Evolutionary conservation across 257 asterid species (phyloP).

Genomic region (Coffea eugenioides): DNA sequence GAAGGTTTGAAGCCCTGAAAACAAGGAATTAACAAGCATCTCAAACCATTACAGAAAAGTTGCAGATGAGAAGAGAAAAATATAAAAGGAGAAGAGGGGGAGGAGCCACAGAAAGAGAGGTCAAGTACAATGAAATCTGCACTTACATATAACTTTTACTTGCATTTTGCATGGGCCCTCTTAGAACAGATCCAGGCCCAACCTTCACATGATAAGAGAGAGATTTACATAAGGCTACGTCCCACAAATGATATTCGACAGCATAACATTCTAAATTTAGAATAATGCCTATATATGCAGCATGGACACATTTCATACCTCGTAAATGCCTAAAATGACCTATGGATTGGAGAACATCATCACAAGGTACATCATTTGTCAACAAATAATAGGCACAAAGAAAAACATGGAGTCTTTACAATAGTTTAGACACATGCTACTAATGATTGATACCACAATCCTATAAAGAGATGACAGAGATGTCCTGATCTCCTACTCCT

Average conservation of each 20-base stretch:
- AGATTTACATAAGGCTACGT: background rate
- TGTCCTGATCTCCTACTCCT: background rate
- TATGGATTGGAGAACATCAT: background rate
- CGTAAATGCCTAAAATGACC: background rate
- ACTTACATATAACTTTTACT: slow-evolving; percentile 56
- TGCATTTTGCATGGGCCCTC: slow-evolving; percentile 67
- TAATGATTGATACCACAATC: background rate
- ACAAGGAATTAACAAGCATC: slow-evolving; percentile 8
- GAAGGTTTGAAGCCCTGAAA: slow-evolving; percentile 53
- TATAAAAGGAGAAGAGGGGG: background rate
- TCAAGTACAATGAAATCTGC: slow-evolving; percentile 6
- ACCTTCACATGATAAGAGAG: slow-evolving; percentile 47
- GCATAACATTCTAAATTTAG: background rate
- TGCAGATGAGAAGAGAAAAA: slow-evolving; percentile 1
- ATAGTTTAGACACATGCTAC: background rate
- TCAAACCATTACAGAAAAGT: background rate
- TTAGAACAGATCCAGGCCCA: slow-evolving; percentile 80
- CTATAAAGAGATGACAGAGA: background rate
- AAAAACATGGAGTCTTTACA: background rate
- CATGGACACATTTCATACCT: background rate
- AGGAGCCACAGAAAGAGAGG: slow-evolving; percentile 11
- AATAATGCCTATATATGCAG: background rate
- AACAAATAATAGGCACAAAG: background rate
- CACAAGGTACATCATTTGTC: background rate
- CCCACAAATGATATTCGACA: background rate